phyloP scores from a whole-genome alignment of 2,329 filamentous ascomycete species.

The Ceratocystiopsis brevicomis region DNA sequence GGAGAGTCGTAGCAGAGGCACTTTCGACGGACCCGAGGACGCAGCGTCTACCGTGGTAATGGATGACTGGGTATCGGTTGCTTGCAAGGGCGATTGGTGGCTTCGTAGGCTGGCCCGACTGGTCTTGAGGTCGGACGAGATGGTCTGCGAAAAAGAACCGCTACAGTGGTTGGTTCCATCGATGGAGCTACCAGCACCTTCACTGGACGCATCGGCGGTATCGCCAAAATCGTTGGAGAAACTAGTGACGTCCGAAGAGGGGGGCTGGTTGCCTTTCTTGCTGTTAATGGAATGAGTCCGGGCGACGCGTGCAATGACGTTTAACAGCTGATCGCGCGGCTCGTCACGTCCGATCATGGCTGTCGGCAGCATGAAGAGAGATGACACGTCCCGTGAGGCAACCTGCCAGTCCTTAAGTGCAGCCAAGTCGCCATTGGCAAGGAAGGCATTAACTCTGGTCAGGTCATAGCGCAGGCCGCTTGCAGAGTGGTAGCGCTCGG shows the following conservation, averaged over 20 bases:
- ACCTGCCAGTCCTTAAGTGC: constrained; percentile 57
- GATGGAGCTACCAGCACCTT: constrained; percentile 34
- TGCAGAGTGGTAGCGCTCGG: constrained; percentile 75
- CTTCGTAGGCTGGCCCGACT: constrained; percentile 16
- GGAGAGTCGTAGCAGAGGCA: constrained; percentile 17
- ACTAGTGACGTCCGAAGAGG: constrained; percentile 31
- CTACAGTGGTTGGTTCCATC: constrained; percentile 31
- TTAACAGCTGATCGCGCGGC: constrained; percentile 51
- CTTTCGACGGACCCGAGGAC: constrained; percentile 25
- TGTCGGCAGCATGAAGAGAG: constrained; percentile 73
- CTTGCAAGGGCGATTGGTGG: constrained; percentile 20
- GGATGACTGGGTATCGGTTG: constrained; percentile 21
- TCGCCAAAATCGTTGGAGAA: constrained; percentile 32
- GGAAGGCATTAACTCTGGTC: constrained; percentile 49
- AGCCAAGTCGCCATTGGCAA: constrained; percentile 55
- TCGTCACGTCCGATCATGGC: constrained; percentile 61
- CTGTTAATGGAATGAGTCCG: constrained; percentile 37
- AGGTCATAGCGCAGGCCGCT: constrained; percentile 74
- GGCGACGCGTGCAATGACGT: constrained; percentile 59
- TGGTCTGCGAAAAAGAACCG: constrained; percentile 29
- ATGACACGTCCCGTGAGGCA: constrained; percentile 72
- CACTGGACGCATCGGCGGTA: constrained; percentile 35
- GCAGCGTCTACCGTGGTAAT: constrained; percentile 30
- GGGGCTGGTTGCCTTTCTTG: constrained; percentile 23
- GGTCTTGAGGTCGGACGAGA: constrained; percentile 21